Evolutionary conservation across 1,139 yeast genomes (phyloP).

Genomic region (Yamadazyma sp.): DNA sequence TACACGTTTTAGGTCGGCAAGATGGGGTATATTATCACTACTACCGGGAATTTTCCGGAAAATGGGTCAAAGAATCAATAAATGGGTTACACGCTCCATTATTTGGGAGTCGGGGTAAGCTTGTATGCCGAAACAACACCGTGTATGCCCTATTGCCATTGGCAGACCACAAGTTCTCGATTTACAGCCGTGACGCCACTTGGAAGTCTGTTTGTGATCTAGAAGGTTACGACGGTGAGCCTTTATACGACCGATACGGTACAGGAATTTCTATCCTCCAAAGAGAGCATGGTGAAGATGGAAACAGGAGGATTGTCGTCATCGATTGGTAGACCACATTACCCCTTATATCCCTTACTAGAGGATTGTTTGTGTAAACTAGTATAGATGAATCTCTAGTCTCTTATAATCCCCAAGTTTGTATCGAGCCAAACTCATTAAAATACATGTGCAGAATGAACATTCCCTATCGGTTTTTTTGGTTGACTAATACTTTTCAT

Average conservation of each 20-base stretch:
- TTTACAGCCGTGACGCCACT: neutral
- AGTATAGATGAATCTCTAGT: too few relatives aligned
- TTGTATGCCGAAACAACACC: slow-evolving; percentile 1
- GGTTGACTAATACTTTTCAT: too few relatives aligned
- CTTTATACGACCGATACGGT: slow-evolving; percentile 8
- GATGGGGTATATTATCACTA: slow-evolving; percentile 15
- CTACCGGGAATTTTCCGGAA: slow-evolving; percentile 1
- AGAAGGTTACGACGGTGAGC: slow-evolving; percentile 7
- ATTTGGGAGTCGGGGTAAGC: slow-evolving; percentile 10
- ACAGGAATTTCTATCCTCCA: slow-evolving; percentile 2
- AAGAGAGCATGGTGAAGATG: neutral
- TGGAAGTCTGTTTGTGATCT: slow-evolving; percentile 3
- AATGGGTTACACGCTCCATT: slow-evolving; percentile 1
- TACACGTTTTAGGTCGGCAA: slow-evolving; percentile 17
- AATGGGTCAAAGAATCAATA: slow-evolving; percentile 8
- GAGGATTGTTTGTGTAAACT: too few relatives aligned
- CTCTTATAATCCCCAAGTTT: too few relatives aligned
- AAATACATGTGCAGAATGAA: too few relatives aligned
- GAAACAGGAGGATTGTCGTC: neutral
- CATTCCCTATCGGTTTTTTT: too few relatives aligned
- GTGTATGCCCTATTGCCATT: slow-evolving; percentile 8
- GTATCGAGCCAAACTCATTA: too few relatives aligned
- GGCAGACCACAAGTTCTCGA: neutral
- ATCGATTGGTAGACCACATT: neutral
- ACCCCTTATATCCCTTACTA: too few relatives aligned